These are phyloP conservation scores for Colletotrichum endophyticum DNA, from an alignment of 2,329 filamentous ascomycete species.

Conservation along the genomic window DNA sequence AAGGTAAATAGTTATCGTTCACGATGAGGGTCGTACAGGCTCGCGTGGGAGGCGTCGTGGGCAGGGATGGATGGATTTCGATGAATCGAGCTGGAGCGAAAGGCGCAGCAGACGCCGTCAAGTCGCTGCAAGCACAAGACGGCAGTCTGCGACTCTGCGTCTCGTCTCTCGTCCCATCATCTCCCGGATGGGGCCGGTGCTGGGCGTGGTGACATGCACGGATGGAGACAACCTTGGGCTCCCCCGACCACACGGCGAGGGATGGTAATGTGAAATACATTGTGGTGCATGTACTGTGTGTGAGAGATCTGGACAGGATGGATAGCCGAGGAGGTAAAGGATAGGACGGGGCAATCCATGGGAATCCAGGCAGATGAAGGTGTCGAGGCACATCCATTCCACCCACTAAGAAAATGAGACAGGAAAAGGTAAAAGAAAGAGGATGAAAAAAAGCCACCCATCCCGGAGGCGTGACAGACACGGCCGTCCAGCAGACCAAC, in stretches of 20 bases:
- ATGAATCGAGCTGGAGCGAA: background rate
- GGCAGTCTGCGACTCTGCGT: background rate
- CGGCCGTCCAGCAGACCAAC: background rate
- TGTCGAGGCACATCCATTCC: slow-evolving; percentile 8
- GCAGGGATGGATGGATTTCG: background rate
- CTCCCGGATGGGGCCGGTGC: slow-evolving; percentile 12
- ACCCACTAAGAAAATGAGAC: background rate
- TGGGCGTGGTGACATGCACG: slow-evolving; percentile 6
- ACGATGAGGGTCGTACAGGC: background rate
- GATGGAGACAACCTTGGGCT: background rate
- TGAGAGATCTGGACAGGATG: background rate
- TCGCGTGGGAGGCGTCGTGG: background rate
- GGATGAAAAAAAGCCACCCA: background rate
- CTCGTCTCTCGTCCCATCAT: slow-evolving; percentile 19
- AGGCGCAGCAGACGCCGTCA: background rate
- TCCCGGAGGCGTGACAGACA: background rate
- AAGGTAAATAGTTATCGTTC: background rate
- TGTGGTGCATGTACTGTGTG: background rate
- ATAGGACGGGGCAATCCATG: background rate
- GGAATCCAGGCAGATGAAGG: slow-evolving; percentile 14
- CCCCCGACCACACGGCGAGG: background rate
- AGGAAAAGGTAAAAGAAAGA: background rate
- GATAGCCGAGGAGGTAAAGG: background rate
- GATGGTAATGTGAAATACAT: background rate
- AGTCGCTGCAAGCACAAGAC: background rate